These are phyloP conservation scores for Carex littledalei DNA, from an alignment of 176 grass and related monocot genomes.

Conservation along the genomic window DNA sequence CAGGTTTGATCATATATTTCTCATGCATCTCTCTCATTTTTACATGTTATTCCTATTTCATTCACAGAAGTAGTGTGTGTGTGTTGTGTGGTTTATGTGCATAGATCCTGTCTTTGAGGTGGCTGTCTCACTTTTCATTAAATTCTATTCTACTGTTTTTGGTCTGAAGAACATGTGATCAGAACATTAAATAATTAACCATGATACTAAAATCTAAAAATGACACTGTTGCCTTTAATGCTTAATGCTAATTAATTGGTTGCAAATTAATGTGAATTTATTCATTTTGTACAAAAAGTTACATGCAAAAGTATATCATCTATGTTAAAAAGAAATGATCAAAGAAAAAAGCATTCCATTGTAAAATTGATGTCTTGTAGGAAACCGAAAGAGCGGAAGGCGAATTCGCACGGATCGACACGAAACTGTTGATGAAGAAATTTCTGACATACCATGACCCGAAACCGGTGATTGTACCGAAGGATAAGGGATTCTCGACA, in stretches of 20 bases:
- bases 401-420: constrained; percentile 25
- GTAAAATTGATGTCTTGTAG: constrained; percentile 6
- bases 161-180: not conserved
- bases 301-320: not conserved
- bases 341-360: not conserved
- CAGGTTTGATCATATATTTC: constrained; percentile 17
- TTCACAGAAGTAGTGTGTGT: no score
- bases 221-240: no score
- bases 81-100: not conserved
- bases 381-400: constrained; percentile 33
- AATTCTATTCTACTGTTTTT: constrained; percentile 1
- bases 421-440: constrained; percentile 31
- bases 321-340: not conserved
- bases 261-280: not conserved
- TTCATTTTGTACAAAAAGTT: not conserved
- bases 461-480: constrained; percentile 26
- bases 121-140: not conserved
- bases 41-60: not conserved
- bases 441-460: constrained; percentile 43
- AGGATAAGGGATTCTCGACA: constrained; percentile 23
- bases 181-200: not conserved
- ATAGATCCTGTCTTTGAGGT: not conserved
- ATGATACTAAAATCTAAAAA: not conserved
- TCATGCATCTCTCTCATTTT: no score
- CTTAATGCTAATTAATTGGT: not conserved